phyloP scores from a whole-genome alignment of 495 filamentous ascomycete species.

The Podospora australis region DNA sequence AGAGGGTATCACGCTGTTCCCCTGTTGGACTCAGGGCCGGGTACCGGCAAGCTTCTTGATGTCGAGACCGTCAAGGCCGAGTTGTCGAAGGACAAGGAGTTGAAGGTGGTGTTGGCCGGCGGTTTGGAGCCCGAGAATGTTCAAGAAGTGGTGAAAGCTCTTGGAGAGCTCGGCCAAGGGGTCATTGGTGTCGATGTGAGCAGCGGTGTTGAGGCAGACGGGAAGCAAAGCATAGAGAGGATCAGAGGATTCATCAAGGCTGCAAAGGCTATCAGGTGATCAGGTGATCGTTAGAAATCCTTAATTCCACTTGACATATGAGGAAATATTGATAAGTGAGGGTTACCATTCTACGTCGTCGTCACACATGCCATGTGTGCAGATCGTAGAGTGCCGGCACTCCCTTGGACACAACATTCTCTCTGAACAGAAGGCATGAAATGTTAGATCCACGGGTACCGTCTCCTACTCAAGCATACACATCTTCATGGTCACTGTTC shows the following conservation, averaged over 20 bases:
- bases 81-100: constrained; percentile 50
- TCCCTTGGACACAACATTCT: no score
- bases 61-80: constrained; percentile 53
- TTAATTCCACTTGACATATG: no score
- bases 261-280: constrained; percentile 52
- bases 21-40: constrained; percentile 77
- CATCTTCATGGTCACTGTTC: no score
- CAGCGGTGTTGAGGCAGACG: constrained; percentile 83
- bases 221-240: constrained; percentile 72
- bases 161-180: constrained; percentile 49
- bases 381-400: no score
- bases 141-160: constrained; percentile 47
- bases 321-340: no score
- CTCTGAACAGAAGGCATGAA: no score
- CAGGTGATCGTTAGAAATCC: no score
- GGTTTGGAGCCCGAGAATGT: constrained; percentile 77
- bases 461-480: no score
- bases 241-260: constrained; percentile 74
- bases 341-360: no score
- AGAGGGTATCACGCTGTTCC: constrained; percentile 78
- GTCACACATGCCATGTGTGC: no score
- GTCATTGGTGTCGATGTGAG: constrained; percentile 87
- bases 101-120: constrained; percentile 74
- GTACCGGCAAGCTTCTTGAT: constrained; percentile 73
- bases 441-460: no score